Evolutionary conservation across 2,329 filamentous ascomycete species (phyloP).

Genomic region (Scytalidium sp.): DNA sequence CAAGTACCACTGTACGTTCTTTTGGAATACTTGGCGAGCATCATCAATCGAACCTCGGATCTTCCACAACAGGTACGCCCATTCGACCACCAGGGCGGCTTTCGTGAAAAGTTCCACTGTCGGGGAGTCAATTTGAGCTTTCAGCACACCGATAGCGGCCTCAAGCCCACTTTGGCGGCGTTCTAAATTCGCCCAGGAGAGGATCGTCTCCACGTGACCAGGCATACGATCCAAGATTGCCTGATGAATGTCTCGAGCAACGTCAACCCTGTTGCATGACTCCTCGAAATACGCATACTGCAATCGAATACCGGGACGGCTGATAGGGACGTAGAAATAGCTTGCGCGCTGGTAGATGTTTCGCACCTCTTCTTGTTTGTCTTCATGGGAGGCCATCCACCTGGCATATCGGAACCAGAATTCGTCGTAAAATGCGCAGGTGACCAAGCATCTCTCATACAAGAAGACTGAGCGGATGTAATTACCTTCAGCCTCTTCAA

Average conservation of each 20-base stretch:
- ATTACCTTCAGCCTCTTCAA: constrained; percentile 83
- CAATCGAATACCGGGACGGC: constrained; percentile 76
- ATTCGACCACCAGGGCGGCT: constrained; percentile 82
- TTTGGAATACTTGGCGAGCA: constrained; percentile 78
- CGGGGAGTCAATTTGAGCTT: constrained; percentile 72
- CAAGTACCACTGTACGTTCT: constrained; percentile 79
- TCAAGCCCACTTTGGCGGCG: constrained; percentile 81
- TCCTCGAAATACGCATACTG: constrained; percentile 97
- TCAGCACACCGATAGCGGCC: constrained; percentile 79
- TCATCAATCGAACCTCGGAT: constrained; percentile 77
- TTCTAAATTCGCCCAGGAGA: constrained; percentile 83
- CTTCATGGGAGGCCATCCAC: constrained; percentile 82
- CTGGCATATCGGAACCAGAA: constrained; percentile 97
- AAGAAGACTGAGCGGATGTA: constrained; percentile 73
- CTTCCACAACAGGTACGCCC: constrained; percentile 85
- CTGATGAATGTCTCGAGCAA: constrained; percentile 81
- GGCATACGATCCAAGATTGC: constrained; percentile 75
- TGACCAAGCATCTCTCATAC: constrained; percentile 91
- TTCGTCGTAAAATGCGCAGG: constrained; percentile 92
- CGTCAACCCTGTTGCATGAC: constrained; percentile 69
- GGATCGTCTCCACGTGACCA: constrained; percentile 80
- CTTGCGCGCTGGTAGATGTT: constrained; percentile 89
- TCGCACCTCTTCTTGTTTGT: constrained; percentile 84
- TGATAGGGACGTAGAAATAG: constrained; percentile 82
- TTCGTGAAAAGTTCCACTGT: constrained; percentile 76